phyloP scores from a whole-genome alignment of 148 eudicot species.

The Euryodendron excelsum region DNA sequence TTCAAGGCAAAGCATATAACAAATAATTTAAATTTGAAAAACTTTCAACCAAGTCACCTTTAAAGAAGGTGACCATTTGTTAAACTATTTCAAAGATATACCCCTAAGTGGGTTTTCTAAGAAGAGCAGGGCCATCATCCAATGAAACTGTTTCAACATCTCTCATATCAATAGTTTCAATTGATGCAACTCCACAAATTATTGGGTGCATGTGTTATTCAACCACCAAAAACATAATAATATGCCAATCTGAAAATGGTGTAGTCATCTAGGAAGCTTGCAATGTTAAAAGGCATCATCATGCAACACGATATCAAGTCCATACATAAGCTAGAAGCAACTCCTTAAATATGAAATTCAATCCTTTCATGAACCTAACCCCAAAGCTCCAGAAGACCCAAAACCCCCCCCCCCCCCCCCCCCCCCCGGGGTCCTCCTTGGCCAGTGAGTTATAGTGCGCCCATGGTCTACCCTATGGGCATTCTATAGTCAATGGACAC shows the following conservation, averaged over 20 bases:
- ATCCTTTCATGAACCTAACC: not conserved
- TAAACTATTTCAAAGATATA: not conserved
- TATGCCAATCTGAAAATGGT: no score
- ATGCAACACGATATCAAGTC: not conserved
- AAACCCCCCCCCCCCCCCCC: no score
- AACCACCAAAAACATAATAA: not conserved
- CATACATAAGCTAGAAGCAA: not conserved
- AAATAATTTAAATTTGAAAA: not conserved
- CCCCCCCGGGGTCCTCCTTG: no score
- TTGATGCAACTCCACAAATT: not conserved
- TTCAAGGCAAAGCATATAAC: conserved; percentile 1
- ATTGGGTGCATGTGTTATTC: not conserved
- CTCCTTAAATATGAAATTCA: not conserved
- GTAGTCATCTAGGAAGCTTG: no score
- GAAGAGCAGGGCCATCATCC: not conserved
- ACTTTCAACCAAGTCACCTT: not conserved
- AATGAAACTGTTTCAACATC: not conserved
- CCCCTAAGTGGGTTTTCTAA: no score
- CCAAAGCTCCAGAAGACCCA: no score
- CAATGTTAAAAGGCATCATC: no score
- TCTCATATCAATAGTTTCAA: not conserved
- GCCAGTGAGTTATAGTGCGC: not conserved
- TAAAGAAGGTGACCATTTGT: not conserved
- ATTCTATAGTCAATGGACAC: not conserved
- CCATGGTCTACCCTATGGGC: not conserved